Percentiles rank a stretch among this genome's conserved stretches.
Evolutionary conservation across 306 rosid genomes (phyloP).

Genomic region (Psophocarpus tetragonolobus): DNA sequence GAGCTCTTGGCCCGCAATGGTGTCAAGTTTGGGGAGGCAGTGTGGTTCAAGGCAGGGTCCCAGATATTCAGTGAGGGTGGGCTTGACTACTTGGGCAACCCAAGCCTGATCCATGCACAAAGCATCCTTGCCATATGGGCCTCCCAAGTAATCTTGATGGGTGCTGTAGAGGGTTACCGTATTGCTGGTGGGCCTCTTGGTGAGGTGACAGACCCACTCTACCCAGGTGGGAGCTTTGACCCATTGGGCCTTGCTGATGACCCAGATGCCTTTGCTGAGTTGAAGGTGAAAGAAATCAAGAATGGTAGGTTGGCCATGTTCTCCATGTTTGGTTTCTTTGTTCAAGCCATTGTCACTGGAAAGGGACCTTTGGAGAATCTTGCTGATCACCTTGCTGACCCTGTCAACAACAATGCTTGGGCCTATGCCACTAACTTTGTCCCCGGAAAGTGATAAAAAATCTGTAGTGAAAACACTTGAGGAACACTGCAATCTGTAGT

Average conservation of each 20-base stretch:
- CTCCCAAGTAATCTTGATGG: constrained; percentile 21
- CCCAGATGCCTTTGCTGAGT: constrained; percentile 17
- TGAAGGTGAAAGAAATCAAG: constrained; percentile 20
- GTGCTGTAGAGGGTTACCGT: constrained; percentile 24
- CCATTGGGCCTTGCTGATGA: constrained; percentile 30
- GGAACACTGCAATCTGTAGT: background rate
- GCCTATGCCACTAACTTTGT: constrained; percentile 28
- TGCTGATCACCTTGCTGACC: background rate
- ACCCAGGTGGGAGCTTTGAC: constrained; percentile 20
- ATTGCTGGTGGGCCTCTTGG: constrained; percentile 29
- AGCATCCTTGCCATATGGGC: constrained; percentile 31
- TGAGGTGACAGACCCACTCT: constrained; percentile 22
- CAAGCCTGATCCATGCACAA: constrained; percentile 22
- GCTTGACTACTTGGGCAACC: constrained; percentile 33
- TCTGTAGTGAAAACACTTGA: background rate
- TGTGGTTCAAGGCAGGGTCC: constrained; percentile 23
- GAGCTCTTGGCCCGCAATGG: constrained; percentile 29
- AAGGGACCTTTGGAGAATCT: constrained; percentile 20
- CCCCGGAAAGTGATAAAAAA: constrained; percentile 8
- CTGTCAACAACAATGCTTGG: constrained; percentile 28
- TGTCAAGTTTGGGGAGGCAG: constrained; percentile 20
- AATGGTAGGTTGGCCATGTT: constrained; percentile 27
- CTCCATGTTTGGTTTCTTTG: constrained; percentile 21
- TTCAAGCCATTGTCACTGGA: constrained; percentile 20
- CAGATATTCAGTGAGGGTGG: constrained; percentile 28